phyloP scores from a whole-genome alignment of 2,329 filamentous ascomycete species.

The Sarocladium brachiariae region DNA sequence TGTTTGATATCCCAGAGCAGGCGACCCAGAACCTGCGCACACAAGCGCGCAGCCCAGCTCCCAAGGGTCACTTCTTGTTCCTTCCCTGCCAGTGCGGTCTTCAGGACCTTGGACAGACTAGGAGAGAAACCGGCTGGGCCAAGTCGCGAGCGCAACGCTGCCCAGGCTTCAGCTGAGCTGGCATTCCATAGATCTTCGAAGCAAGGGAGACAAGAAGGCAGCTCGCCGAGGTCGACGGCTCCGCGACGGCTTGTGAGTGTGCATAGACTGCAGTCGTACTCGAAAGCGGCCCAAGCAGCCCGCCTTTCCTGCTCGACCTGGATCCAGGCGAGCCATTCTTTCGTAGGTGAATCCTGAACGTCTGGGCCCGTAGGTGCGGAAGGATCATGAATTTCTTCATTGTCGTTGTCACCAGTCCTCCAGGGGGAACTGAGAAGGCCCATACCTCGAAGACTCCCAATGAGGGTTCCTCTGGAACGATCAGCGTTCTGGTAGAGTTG shows the following conservation, averaged over 20 bases:
- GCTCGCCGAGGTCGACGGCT: conserved; percentile 22
- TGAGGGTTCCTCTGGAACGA: conserved; percentile 20
- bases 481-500: conserved; percentile 24
- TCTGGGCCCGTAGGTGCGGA: background rate
- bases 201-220: conserved; percentile 22
- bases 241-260: conserved; percentile 22
- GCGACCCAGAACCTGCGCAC: conserved; percentile 22
- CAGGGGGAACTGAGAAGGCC: conserved; percentile 18
- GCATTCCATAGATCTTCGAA: conserved; percentile 23
- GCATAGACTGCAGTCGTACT: conserved; percentile 26
- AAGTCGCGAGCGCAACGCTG: conserved; percentile 12
- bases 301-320: conserved; percentile 18
- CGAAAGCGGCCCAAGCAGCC: conserved; percentile 24
- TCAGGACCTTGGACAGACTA: conserved; percentile 13
- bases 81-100: conserved; percentile 12
- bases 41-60: conserved; percentile 22
- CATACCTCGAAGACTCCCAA: conserved; percentile 21
- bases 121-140: conserved; percentile 14
- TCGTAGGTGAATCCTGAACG: conserved; percentile 1
- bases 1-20: conserved; percentile 25
- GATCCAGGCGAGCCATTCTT: conserved; percentile 21
- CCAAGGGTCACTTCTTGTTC: background rate
- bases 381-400: background rate
- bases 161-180: conserved; percentile 20
- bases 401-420: conserved; percentile 10